phyloP scores from a whole-genome alignment of 768 basidiomycete species.

The Trichaptum fuscoviolaceum region DNA sequence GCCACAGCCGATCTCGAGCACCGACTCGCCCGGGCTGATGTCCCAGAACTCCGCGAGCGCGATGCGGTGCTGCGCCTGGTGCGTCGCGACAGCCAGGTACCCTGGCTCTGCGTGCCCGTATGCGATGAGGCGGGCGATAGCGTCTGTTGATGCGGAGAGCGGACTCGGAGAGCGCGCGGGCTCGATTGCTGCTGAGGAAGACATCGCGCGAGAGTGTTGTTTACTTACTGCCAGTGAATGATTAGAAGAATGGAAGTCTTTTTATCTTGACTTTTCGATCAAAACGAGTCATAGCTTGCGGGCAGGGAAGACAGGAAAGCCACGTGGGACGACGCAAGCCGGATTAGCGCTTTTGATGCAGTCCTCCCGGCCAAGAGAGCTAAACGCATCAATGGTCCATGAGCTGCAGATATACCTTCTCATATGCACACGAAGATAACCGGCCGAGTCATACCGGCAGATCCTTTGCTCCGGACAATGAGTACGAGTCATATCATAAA shows the following conservation, averaged over 20 bases:
- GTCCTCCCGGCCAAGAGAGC: neutral
- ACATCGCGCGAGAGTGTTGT: neutral
- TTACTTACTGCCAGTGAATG: too few relatives aligned
- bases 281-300: neutral
- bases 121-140: slow-evolving; percentile 16
- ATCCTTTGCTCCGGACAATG: too few relatives aligned
- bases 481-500: too few relatives aligned
- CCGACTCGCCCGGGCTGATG: slow-evolving; percentile 22
- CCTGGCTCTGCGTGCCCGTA: slow-evolving; percentile 8
- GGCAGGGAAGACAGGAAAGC: neutral
- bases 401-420: neutral
- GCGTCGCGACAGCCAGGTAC: slow-evolving; percentile 11
- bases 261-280: neutral
- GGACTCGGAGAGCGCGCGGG: neutral
- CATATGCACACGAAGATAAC: neutral
- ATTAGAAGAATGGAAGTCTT: neutral
- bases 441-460: too few relatives aligned
- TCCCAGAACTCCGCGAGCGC: slow-evolving; percentile 25
- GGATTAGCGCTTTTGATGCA: too few relatives aligned
- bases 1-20: slow-evolving; percentile 38
- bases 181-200: neutral
- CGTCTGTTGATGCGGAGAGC: neutral
- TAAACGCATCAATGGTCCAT: neutral
- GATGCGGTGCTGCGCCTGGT: slow-evolving; percentile 28
- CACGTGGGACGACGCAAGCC: neutral